Base-by-base conservation (phyloP, 176 grass and related monocot genomes). In the Hsuehochloa calcarea region DNA sequence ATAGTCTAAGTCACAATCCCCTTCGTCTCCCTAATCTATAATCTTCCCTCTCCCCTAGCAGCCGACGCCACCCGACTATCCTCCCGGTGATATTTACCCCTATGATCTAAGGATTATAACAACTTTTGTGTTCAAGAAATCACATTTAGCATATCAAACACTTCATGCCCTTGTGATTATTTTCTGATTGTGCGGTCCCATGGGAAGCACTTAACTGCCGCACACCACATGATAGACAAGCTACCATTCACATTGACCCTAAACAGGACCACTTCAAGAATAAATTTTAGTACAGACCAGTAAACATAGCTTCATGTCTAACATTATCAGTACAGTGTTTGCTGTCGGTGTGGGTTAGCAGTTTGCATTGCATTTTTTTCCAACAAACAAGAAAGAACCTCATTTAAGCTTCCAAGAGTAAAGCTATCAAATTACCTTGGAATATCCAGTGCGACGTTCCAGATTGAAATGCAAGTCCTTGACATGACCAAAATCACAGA, bases 391-490 rank as follows among this genome's bases (percentile, higher is more conserved):
- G 15, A 85, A 52, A 31, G 4, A 74, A 23, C 12, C 27, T 35
- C 22, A 22, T 50, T 46, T 10, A 77, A 78, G 52, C 14, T 27
- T 65, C 26, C 11, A 27, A 71, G 70, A 77, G 71, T 41, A 77
- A 81, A 77, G 19, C 58, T 50, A 88, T n/a, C 27, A 77, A 67
- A 79, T 68, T 86, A 89, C 90, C 90, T 92, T 92, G 49, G 41
- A 65, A 88, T 82, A 89, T 82, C 90, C 86, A 82, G 86, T 92
- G 74, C 34, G 86, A 41, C 83, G 78, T 72, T 86, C 86, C 68
- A 92, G 86, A 82, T 92, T 92, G 14, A 89, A 52, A 89, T 92
- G 90, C 72, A 92, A 82, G 74, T 79, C 83, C 66, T 89, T 92
- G 65, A 89, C 77, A 72, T 74, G 72, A 69, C 86, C 90, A 86